Evolutionary conservation across 2,329 filamentous ascomycete genomes (phyloP).

Genomic region (Stemphylium lycopersici): DNA sequence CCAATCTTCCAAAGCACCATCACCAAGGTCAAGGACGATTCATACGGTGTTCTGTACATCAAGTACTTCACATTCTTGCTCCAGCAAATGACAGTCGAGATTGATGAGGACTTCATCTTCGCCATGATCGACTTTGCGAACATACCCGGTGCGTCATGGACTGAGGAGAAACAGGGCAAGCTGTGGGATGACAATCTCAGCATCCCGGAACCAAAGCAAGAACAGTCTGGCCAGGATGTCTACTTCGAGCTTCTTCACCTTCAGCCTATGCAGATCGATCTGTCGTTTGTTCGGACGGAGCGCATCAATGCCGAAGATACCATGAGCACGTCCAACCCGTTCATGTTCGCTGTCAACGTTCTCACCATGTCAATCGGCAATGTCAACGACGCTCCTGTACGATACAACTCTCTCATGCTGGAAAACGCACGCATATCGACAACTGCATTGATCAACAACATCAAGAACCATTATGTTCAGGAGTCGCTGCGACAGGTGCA

Average conservation of each 20-base stretch:
- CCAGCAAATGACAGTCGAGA: conserved; percentile 97
- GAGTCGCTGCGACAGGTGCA: conserved; percentile 96
- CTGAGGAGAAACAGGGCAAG: conserved; percentile 79
- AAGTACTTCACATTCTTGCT: conserved; percentile 94
- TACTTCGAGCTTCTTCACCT: conserved; percentile 98
- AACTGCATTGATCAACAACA: conserved; percentile 79
- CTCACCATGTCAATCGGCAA: conserved; percentile 99
- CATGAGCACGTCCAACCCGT: conserved; percentile 81
- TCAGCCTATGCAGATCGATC: conserved; percentile 96
- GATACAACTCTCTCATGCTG: conserved; percentile 89
- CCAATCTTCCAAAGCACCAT: conserved; percentile 92
- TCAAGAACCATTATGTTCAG: conserved; percentile 95
- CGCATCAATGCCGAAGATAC: conserved; percentile 96
- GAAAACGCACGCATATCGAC: conserved; percentile 95
- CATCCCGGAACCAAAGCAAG: conserved; percentile 87
- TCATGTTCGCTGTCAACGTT: conserved; percentile 99
- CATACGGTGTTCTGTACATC: conserved; percentile 96
- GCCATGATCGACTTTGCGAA: conserved; percentile 94
- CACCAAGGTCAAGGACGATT: conserved; percentile 96
- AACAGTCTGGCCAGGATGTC: conserved; percentile 87
- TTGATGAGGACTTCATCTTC: conserved; percentile 98
- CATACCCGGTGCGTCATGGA: conserved; percentile 87
- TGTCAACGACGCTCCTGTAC: conserved; percentile 94
- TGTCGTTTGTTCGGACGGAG: conserved; percentile 97
- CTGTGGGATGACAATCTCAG: conserved; percentile 89